Evolutionary conservation across 1,139 yeast genomes (phyloP).

Genomic region (Yamadazyma friedrichii): DNA sequence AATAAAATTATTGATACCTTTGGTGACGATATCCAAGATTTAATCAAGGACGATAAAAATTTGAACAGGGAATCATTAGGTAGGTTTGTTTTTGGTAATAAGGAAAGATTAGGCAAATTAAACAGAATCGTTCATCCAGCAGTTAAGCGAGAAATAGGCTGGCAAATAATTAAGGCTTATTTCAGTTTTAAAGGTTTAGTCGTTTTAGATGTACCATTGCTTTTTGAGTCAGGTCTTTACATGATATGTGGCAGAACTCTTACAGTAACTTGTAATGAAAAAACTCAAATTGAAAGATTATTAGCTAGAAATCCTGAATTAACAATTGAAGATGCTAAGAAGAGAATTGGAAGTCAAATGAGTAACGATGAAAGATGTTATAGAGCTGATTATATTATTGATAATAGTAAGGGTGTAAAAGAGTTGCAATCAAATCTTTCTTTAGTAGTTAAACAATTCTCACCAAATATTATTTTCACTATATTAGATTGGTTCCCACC

Average conservation of each 20-base stretch:
- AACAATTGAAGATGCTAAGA: constrained; percentile 61
- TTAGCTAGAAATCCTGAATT: constrained; percentile 66
- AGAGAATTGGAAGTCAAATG: constrained; percentile 80
- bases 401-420: constrained; percentile 56
- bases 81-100: constrained; percentile 69
- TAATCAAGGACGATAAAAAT: constrained; percentile 44
- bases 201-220: constrained; percentile 82
- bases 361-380: constrained; percentile 53
- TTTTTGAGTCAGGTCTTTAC: constrained; percentile 79
- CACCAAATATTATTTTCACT: constrained; percentile 55
- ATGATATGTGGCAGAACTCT: constrained; percentile 68
- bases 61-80: constrained; percentile 79
- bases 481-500: constrained; percentile 64
- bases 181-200: constrained; percentile 50
- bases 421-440: constrained; percentile 51
- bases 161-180: constrained; percentile 61
- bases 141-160: constrained; percentile 65
- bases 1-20: constrained; percentile 62
- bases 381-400: constrained; percentile 65
- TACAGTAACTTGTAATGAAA: constrained; percentile 62
- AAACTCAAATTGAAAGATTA: constrained; percentile 63
- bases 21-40: constrained; percentile 49
- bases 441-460: constrained; percentile 39
- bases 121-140: constrained; percentile 90
- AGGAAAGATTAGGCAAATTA: constrained; percentile 50